These are phyloP conservation scores for Aspergillus cristatus DNA, from an alignment of 495 filamentous ascomycete species.

Conservation along the genomic window DNA sequence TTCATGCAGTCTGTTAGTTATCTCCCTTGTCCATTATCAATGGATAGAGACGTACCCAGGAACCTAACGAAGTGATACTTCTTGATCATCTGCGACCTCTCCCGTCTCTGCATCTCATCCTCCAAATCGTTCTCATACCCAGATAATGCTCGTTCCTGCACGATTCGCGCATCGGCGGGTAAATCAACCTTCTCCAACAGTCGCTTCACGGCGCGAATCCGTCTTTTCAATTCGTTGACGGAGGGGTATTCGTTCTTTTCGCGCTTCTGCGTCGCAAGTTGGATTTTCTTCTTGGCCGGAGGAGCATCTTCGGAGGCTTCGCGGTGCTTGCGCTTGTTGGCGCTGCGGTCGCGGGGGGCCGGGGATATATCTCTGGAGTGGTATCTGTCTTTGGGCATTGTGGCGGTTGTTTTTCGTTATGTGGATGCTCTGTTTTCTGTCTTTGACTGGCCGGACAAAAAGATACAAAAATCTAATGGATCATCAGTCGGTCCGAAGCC, in stretches of 20 bases:
- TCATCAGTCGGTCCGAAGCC: conserved; percentile 15
- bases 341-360: conserved; percentile 9
- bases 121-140: conserved; percentile 66
- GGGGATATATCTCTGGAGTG: conserved; percentile 2
- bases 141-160: conserved; percentile 72
- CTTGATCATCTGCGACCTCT: conserved; percentile 63
- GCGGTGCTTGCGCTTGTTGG: conserved; percentile 20
- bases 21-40: no score
- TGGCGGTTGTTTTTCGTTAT: neutral
- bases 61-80: conserved; percentile 95
- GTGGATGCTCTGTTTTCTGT: neutral
- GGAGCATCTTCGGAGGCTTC: conserved; percentile 18
- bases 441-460: conserved; percentile 1
- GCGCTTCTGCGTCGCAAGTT: conserved; percentile 6
- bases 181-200: conserved; percentile 54
- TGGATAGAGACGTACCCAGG: conserved; percentile 43
- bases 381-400: conserved; percentile 8
- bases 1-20: conserved; percentile 17
- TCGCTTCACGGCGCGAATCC: conserved; percentile 43
- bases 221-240: conserved; percentile 43
- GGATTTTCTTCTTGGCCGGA: conserved; percentile 14
- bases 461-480: conserved; percentile 18
- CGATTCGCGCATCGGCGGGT: conserved; percentile 63
- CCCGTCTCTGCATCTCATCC: conserved; percentile 50
- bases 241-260: conserved; percentile 32